Percentiles rank a stretch among this genome's conserved stretches.
These are phyloP conservation scores for Alternaria longipes DNA, from an alignment of 2,329 filamentous ascomycete species.

Conservation along the genomic window DNA sequence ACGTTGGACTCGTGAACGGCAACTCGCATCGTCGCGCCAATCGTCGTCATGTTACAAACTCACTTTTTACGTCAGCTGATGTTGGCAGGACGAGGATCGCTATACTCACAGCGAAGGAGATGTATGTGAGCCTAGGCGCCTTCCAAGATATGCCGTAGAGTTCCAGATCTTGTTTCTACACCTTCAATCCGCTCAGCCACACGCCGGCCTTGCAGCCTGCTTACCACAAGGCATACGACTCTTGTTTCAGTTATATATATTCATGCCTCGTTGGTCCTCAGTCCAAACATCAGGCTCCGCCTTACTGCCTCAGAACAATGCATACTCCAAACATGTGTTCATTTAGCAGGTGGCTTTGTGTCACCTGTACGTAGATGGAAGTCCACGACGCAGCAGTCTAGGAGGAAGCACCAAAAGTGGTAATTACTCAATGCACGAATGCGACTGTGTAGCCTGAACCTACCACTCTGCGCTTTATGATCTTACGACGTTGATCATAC, in stretches of 20 bases:
- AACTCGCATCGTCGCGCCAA: conserved; percentile 7
- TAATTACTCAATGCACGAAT: not conserved
- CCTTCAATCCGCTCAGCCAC: not conserved
- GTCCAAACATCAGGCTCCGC: conserved; percentile 3
- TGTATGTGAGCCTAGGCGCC: not conserved
- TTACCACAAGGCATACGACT: not conserved
- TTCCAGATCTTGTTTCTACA: conserved; percentile 8
- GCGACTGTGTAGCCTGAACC: not conserved
- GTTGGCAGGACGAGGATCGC: not conserved
- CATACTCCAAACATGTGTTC: not conserved
- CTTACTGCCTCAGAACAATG: conserved; percentile 8
- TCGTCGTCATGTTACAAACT: not conserved
- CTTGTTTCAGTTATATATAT: conserved; percentile 7
- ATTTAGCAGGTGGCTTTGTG: not conserved
- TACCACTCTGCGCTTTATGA: not conserved
- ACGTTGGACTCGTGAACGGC: not conserved
- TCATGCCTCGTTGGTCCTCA: conserved; percentile 1
- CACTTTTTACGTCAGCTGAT: not conserved
- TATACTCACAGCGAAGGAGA: not conserved
- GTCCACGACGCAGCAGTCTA: not conserved
- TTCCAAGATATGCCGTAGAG: conserved; percentile 1
- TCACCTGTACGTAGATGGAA: not conserved
- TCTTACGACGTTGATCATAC: not conserved
- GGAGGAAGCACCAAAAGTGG: not conserved
- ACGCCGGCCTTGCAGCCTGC: not conserved